Base-by-base conservation (phyloP, 305 asterid genomes). In the Fraxinus dipetala region DNA sequence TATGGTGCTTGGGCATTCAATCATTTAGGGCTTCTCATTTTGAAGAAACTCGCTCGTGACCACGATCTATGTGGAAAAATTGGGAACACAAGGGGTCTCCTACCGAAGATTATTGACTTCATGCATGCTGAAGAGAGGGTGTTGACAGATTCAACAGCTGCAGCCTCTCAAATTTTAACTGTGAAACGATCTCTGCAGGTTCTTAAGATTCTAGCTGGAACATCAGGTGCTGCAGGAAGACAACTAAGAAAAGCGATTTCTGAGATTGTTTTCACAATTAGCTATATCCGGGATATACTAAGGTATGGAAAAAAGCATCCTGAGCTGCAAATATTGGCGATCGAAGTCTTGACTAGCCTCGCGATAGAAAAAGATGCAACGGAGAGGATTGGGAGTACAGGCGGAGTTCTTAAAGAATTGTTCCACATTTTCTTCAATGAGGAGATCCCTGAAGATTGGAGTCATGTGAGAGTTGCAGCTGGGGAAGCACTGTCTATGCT, bases 401-500 rank as follows among this genome's bases (percentile, higher is more conserved):
- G 99, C 0, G 99, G 98, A 26, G 85, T 96, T 22, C 85, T 94
- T 4, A 90, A 86, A 80, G 98, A 87, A 70, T 56, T 94, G 82
- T 87, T 91, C 72, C 85, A 80, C 30, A 92, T 94, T 26, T 96
- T 91, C 84, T 90, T 93, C 51, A 84, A 90, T 75, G 90, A 91
- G 31, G 81, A 69, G 43, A 83, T 79, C 0, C 87, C 87, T 14
- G 87, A 82, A 20, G 61, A 79, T 40, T 83, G 78, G 34, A 75
- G 78, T 36, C 90, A 88, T 24, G 97, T 94, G 3, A 86, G 91
- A 75, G 85, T 72, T 20, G 91, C 91, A 20, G 95, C 98, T 11
- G 99, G 99, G 18, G 98, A 93, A 83, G 98, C 98, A 0, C 43
- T 96, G 2, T 92, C 97, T 2, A 96, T 92, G 97, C 88, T 93